Base-by-base conservation (phyloP, 805 yeast genomes). In the Ogataea nitratoaversa region DNA sequence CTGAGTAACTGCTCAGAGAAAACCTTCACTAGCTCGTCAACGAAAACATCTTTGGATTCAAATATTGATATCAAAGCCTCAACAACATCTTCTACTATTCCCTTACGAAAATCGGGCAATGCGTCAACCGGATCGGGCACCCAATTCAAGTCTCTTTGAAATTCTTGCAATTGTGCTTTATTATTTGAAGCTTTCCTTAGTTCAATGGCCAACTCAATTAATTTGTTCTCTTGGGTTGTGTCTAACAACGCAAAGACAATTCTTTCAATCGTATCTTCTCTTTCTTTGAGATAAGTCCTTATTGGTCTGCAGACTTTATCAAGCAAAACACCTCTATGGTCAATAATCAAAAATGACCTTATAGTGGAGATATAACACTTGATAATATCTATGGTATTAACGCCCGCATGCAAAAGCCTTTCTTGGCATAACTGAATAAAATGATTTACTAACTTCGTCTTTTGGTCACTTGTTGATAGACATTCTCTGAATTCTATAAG, bases 111-210 rank as follows among this genome's bases (percentile, higher is more conserved):
- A 58, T 87, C 95, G 0, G 90, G 86, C n/a, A 89, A 72, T 0
- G 96, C 95, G 63, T 88, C 96, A 13, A 85, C 72, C 0, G 96
- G 96, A 50, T 86, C 95, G 0, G 96, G 96, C 8, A 60, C 59
- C 96, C 96, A 87, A 34, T 73, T 66, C 2, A 78, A 53, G 47
- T 74, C 79, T 9, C 66, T 49, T 36, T 67, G 54, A 30, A 71
- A 77, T 32, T 74, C 77, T 5, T 23, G 53, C 37, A 36, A 54
- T 44, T 36, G 47, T 40, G 16, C 60, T 47, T 31, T 54, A 4
- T 49, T 49, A 17, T 59, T 53, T 11, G 52, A 55, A 12, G 54
- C 62, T 38, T 65, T 62, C 8, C 63, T 40, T 11, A 88, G 62
- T 44, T 80, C 83, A 4, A 65, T 63, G 0, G 82, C 71, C 20